phyloP scores from a whole-genome alignment of 805 yeast species.

The Candida peoriensis region DNA sequence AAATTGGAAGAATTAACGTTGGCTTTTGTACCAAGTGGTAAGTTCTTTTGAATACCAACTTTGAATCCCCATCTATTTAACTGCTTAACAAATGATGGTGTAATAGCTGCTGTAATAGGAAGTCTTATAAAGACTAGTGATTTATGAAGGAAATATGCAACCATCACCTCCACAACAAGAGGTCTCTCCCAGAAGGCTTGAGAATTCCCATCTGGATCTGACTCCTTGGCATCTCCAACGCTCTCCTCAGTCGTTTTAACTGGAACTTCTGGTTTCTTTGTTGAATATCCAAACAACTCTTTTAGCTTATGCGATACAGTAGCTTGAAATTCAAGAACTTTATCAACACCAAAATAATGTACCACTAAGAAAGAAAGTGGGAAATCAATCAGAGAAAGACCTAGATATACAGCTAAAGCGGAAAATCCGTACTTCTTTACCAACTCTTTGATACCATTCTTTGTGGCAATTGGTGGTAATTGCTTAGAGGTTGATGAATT shows the following conservation, averaged over 20 bases:
- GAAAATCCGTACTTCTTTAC: conserved; percentile 87
- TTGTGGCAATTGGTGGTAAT: conserved; percentile 6
- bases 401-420: conserved; percentile 81
- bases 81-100: conserved; percentile 68
- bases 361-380: conserved; percentile 81
- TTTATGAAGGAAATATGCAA: conserved; percentile 93
- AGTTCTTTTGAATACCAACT: conserved; percentile 49
- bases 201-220: conserved; percentile 3
- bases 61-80: conserved; percentile 78
- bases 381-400: conserved; percentile 67
- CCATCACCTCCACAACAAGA: conserved; percentile 75
- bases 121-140: conserved; percentile 76
- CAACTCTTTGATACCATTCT: conserved; percentile 47
- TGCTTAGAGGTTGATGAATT: neutral
- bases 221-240: conserved; percentile 12
- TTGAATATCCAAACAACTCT: conserved; percentile 51
- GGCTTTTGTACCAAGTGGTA: conserved; percentile 34
- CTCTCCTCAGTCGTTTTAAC: conserved; percentile 18
- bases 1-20: conserved; percentile 27
- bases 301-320: conserved; percentile 40
- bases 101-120: conserved; percentile 88
- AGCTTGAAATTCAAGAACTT: conserved; percentile 63
- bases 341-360: conserved; percentile 83
- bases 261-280: conserved; percentile 32
- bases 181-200: conserved; percentile 28